These are phyloP conservation scores for Calvatia gigantea DNA, from an alignment of 768 basidiomycete species.

Conservation along the genomic window DNA sequence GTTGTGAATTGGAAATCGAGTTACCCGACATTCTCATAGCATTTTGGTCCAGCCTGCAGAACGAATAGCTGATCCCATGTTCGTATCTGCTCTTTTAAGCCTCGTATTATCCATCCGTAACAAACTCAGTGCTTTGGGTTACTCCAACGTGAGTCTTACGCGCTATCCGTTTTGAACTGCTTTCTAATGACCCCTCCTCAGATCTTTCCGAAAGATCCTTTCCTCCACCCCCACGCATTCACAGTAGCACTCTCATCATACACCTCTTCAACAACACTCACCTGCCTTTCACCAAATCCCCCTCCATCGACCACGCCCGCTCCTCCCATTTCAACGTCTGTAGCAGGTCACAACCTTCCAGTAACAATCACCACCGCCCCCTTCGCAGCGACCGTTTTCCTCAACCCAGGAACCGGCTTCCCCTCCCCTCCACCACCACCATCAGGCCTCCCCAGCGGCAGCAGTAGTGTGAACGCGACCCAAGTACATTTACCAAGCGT, in stretches of 20 bases:
- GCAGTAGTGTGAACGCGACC: slow-evolving; percentile 12
- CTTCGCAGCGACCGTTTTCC: slow-evolving; percentile 12
- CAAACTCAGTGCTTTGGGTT: slow-evolving; percentile 59
- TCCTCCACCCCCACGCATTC: slow-evolving; percentile 64
- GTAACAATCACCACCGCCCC: slow-evolving; percentile 16
- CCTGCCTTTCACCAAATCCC: slow-evolving; percentile 16
- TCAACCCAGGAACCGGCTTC: background rate
- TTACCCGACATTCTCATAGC: slow-evolving; percentile 1
- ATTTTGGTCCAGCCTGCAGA: slow-evolving; percentile 52
- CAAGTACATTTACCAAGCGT: slow-evolving; percentile 15
- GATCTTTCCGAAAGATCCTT: slow-evolving; percentile 71
- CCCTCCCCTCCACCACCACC: background rate
- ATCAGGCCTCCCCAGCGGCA: slow-evolving; percentile 12
- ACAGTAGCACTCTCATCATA: slow-evolving; percentile 42
- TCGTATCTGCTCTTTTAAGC: slow-evolving; percentile 68
- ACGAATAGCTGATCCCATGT: slow-evolving; percentile 67
- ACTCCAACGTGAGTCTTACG: slow-evolving; percentile 30
- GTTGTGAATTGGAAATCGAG: slow-evolving; percentile 11
- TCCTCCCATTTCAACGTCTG: slow-evolving; percentile 14
- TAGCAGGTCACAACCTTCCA: slow-evolving; percentile 14
- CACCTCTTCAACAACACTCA: slow-evolving; percentile 20
- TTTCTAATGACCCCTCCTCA: slow-evolving; percentile 13
- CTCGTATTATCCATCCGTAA: slow-evolving; percentile 66
- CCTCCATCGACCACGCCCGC: slow-evolving; percentile 21
- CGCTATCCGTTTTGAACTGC: background rate